These are phyloP conservation scores for Anastatica hierochuntica DNA, from an alignment of 345 rosid genomes.

Conservation along the genomic window DNA sequence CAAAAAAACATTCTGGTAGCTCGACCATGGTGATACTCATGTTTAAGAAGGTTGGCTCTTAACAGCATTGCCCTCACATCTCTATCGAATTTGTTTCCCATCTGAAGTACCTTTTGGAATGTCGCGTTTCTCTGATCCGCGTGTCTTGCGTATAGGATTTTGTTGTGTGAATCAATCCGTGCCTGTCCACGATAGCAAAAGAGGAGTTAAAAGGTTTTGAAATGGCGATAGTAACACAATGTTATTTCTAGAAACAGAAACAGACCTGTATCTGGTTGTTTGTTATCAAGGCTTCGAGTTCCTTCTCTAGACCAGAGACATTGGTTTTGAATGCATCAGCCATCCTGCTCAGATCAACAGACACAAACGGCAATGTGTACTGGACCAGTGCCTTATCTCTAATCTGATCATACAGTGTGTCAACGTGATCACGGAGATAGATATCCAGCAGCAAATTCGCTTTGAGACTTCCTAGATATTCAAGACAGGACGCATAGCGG, in stretches of 20 bases:
- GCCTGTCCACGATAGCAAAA: conserved; percentile 46
- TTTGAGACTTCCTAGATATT: conserved; percentile 81
- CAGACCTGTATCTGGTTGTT: conserved; percentile 92
- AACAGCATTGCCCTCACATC: conserved; percentile 86
- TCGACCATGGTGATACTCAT: conserved; percentile 76
- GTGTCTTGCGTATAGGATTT: conserved; percentile 87
- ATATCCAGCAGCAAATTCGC: conserved; percentile 78
- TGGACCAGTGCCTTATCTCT: conserved; percentile 92
- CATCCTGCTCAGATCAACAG: conserved; percentile 93
- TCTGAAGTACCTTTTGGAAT: conserved; percentile 88
- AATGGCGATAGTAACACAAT: not conserved
- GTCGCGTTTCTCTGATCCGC: conserved; percentile 97
- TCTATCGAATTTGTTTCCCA: conserved; percentile 80
- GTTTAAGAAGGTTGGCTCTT: conserved; percentile 77
- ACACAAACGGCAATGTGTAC: conserved; percentile 95
- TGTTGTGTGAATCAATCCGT: conserved; percentile 97
- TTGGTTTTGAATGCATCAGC: conserved; percentile 94
- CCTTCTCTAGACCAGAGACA: conserved; percentile 74
- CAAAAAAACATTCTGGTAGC: no score
- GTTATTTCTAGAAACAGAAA: not conserved
- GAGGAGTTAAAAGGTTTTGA: not conserved
- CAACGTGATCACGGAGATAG: conserved; percentile 85
- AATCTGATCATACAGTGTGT: conserved; percentile 82
- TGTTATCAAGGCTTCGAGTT: conserved; percentile 83
- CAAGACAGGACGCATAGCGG: conserved; percentile 88